These are phyloP conservation scores for Carex myosuroides DNA, from an alignment of 176 grass and related monocot species.

Conservation along the genomic window DNA sequence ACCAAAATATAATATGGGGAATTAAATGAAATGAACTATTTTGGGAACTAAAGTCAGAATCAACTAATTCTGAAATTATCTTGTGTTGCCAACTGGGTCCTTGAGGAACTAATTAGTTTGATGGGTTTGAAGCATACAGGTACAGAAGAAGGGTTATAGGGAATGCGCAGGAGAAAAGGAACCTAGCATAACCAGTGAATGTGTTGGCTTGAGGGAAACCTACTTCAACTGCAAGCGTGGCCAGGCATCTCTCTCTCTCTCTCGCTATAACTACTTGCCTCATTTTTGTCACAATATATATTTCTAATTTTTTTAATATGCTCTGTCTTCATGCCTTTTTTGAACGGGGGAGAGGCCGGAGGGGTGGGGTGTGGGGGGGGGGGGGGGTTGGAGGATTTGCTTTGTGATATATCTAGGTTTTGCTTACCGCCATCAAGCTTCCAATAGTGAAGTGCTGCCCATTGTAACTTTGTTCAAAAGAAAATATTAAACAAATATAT, in stretches of 20 bases:
- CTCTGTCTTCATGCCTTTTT: background rate
- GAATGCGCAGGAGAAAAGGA: conserved; percentile 93
- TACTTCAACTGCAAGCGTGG: conserved; percentile 99
- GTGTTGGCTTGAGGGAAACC: conserved; percentile 87
- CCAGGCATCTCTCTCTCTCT: conserved; percentile 46
- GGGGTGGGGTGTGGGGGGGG: background rate
- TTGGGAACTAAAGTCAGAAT: background rate
- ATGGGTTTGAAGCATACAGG: conserved; percentile 31
- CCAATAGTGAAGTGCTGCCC: background rate
- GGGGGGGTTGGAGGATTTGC: background rate
- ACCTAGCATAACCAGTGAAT: conserved; percentile 80
- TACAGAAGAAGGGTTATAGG: conserved; percentile 79
- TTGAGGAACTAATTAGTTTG: background rate
- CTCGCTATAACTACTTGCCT: background rate
- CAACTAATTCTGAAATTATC: background rate
- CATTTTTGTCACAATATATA: background rate
- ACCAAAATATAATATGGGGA: background rate
- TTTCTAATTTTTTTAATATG: background rate
- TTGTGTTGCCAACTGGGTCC: background rate
- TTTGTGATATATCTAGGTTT: background rate
- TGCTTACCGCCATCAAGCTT: background rate
- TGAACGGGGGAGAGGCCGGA: too few species aligned
- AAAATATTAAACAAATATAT: background rate
- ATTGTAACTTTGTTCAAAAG: background rate
- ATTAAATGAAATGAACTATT: background rate